phyloP scores from a whole-genome alignment of 805 yeast species.

The Millerago galiae region DNA sequence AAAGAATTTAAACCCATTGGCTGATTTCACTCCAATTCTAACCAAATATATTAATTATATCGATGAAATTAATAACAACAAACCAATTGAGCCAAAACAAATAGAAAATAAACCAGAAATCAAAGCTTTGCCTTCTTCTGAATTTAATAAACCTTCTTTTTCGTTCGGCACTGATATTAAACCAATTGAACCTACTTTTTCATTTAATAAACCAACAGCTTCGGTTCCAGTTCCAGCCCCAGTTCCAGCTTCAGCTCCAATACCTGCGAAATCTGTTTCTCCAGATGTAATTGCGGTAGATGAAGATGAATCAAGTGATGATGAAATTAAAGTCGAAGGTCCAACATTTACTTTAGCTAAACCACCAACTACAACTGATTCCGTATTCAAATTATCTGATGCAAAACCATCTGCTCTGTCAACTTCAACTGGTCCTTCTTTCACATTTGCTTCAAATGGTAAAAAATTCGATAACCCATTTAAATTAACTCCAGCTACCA shows the following conservation, averaged over 20 bases:
- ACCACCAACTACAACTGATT: slow-evolving; percentile 42
- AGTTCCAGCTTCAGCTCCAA: not conserved
- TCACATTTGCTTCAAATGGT: slow-evolving; percentile 30
- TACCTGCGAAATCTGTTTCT: slow-evolving; percentile 6
- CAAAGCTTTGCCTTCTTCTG: slow-evolving; percentile 16
- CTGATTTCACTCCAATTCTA: slow-evolving; percentile 49
- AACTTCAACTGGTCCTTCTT: slow-evolving; percentile 33
- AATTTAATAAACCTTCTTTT: slow-evolving; percentile 8
- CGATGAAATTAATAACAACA: slow-evolving; percentile 29
- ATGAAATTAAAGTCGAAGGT: slow-evolving; percentile 64
- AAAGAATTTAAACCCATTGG: slow-evolving; percentile 39
- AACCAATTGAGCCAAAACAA: slow-evolving; percentile 3
- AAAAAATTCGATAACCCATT: slow-evolving; percentile 28
- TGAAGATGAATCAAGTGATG: slow-evolving; percentile 37
- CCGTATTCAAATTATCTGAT: slow-evolving; percentile 42
- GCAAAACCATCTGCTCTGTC: slow-evolving; percentile 13
- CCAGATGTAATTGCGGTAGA: slow-evolving; percentile 8
- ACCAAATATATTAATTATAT: slow-evolving; percentile 54
- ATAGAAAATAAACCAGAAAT: slow-evolving; percentile 10
- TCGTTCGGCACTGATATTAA: slow-evolving; percentile 4
- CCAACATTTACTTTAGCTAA: slow-evolving; percentile 51
- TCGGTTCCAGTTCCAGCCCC: not conserved
- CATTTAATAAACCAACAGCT: slow-evolving; percentile 1
- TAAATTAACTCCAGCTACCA: slow-evolving; percentile 18
- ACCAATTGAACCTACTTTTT: slow-evolving; percentile 3